Evolutionary conservation across 768 basidiomycete genomes (phyloP).

Genomic region (Pleurotus ostreatus): DNA sequence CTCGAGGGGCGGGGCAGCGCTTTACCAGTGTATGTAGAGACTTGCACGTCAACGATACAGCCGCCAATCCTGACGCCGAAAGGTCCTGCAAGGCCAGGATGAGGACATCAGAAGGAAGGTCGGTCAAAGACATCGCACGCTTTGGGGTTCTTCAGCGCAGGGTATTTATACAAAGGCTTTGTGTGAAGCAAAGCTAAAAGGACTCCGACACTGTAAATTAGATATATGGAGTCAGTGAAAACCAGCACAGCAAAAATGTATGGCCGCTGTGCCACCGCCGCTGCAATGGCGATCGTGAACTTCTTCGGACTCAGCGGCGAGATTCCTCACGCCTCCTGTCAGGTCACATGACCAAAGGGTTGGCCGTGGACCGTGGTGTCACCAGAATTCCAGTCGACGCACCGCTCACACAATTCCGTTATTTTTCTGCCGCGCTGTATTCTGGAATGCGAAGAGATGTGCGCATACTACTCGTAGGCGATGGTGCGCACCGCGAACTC

Average conservation of each 20-base stretch:
- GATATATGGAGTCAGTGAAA: neutral
- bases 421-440: conserved; percentile 1
- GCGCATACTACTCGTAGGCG: conserved; percentile 89
- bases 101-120: conserved; percentile 53
- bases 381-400: neutral
- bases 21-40: conserved; percentile 42
- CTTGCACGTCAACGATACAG: conserved; percentile 37
- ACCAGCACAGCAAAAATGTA: neutral
- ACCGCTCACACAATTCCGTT: neutral
- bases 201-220: too few species aligned
- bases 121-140: conserved; percentile 13
- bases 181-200: neutral
- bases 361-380: neutral
- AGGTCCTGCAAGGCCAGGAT: conserved; percentile 48
- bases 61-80: conserved; percentile 35
- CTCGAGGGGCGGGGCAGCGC: conserved; percentile 9
- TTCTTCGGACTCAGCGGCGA: neutral
- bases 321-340: neutral
- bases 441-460: conserved; percentile 83
- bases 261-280: too few species aligned
- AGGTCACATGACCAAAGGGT: too few species aligned
- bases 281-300: too few species aligned
- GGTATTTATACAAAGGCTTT: neutral
- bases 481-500: conserved; percentile 52
- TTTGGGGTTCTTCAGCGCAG: too few species aligned